Evolutionary conservation across 331 rosid species (phyloP).

Genomic region (Malus hybrid): DNA sequence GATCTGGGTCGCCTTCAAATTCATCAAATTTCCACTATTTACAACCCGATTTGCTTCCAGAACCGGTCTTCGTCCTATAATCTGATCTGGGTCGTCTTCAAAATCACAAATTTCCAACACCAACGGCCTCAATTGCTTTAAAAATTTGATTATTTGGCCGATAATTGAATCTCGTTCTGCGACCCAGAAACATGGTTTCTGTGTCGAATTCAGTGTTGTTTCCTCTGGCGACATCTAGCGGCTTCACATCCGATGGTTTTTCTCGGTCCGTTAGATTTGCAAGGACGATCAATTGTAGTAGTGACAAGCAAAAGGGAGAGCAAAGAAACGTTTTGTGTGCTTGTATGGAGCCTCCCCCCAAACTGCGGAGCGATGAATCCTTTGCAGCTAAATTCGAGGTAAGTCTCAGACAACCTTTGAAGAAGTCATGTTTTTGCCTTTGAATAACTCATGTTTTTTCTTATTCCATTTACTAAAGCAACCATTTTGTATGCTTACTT

Average conservation of each 20-base stretch:
- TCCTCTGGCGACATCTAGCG: conserved; percentile 30
- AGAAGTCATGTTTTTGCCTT: background rate
- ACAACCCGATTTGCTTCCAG: background rate
- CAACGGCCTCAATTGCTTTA: background rate
- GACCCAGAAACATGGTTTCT: conserved; percentile 45
- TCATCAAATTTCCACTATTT: background rate
- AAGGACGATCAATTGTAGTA: conserved; percentile 9
- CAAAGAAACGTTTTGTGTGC: conserved; percentile 51
- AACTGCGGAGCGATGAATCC: conserved; percentile 54
- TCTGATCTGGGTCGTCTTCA: conserved; percentile 2
- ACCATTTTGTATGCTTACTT: background rate
- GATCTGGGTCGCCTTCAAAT: background rate
- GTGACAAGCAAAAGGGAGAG: conserved; percentile 23
- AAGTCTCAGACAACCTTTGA: background rate
- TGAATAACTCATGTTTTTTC: too few relatives aligned
- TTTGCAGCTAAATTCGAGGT: conserved; percentile 57
- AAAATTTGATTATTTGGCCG: background rate
- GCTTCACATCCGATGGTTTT: conserved; percentile 17
- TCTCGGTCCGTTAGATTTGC: conserved; percentile 26
- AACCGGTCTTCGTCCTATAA: background rate
- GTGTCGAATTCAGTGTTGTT: conserved; percentile 35
- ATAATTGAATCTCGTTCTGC: background rate
- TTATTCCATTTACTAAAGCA: too few relatives aligned
- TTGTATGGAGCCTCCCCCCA: conserved; percentile 72
- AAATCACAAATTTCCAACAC: background rate